A percentile compares a stretch with the other conserved stretches of the same genome.
Conservation (phyloP, 768 basidiomycete genomes). For the Daedalea quercina region DNA sequence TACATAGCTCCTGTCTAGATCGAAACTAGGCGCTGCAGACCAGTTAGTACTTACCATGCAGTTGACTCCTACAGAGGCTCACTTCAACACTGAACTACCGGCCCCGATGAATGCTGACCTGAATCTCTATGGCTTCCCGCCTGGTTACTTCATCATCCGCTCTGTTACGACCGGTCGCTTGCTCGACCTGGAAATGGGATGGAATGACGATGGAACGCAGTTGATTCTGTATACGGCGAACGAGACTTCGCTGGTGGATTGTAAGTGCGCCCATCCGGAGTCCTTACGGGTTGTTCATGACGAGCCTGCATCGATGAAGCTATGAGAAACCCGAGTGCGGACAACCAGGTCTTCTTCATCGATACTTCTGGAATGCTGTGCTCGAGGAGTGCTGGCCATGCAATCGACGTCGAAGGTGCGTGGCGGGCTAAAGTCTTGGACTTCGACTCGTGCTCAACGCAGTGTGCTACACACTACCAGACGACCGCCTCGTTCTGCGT, state of each 20-base stretch:
- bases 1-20: too few relatives aligned
- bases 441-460: conserved; percentile 4
- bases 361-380: conserved; percentile 73
- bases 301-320: conserved; percentile 29
- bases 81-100: conserved; percentile 12
- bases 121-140: conserved; percentile 25
- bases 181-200: conserved; percentile 49
- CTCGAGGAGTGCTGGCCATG: conserved; percentile 75
- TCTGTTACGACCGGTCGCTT: conserved; percentile 47
- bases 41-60: too few relatives aligned
- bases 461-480: conserved; percentile 37
- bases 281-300: not conserved
- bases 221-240: conserved; percentile 66
- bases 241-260: conserved; percentile 73
- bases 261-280: conserved; percentile 28
- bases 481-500: conserved; percentile 60
- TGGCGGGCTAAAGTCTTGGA: not conserved
- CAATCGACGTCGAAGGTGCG: conserved; percentile 72
- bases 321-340: conserved; percentile 57
- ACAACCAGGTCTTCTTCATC: conserved; percentile 86
- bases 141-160: conserved; percentile 58
- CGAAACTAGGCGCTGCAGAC: too few relatives aligned
- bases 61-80: conserved; percentile 10
- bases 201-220: conserved; percentile 53
- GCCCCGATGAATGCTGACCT: conserved; percentile 16